Evolutionary conservation across 495 filamentous ascomycete genomes (phyloP), one percentile per base, ranked within the genome.

Genomic region (Penicillium parvum): DNA sequence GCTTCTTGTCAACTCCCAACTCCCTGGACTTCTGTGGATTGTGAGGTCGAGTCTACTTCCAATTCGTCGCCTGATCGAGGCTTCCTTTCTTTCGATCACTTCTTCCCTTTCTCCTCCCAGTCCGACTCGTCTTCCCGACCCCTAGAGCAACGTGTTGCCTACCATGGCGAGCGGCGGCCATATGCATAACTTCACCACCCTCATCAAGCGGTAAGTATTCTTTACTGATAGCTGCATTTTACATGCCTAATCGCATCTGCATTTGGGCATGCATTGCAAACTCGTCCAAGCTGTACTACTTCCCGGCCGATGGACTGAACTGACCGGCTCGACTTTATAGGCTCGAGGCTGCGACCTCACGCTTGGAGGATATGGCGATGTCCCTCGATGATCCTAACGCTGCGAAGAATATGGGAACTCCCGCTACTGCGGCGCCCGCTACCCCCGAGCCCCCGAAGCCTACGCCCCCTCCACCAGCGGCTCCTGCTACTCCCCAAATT

Each of bases 301-400:
- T 35, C 19, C 11, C 1, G 12, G 22, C 38, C 18, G 27, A 23
- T n/a, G 7, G 9, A 12, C 12, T 18, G 32, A 15, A 32, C 67
- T 71, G 61, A 68, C 49, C 46, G 40, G 32, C 44, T 34, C 45
- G 32, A 30, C 23, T 32, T 10, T 36, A 57, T 64, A 99, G 92
- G 72, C 86, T 99, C 50, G 92, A 99, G 76, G 92, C 92, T 60
- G 92, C 92, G 28, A 97, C 92, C 49, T 90, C 89, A 50, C 83
- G 94, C 47, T 77, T 99, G 45, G 92, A 98, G 73, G 92, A 98
- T 64, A 92, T 97, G 58, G 90, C 90, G 15, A 81, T 86, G 53
- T 79, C 83, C 18, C 72, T 85, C 37, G 75, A 74, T 43, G 66
- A 63, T 21, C 56, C 75, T 52, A 77, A 82, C 43, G 60, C 74